Percentiles rank a stretch among this genome's conserved stretches.
Conservation (phyloP, 164 flowering plant species). For the Cinnamomum chago region DNA sequence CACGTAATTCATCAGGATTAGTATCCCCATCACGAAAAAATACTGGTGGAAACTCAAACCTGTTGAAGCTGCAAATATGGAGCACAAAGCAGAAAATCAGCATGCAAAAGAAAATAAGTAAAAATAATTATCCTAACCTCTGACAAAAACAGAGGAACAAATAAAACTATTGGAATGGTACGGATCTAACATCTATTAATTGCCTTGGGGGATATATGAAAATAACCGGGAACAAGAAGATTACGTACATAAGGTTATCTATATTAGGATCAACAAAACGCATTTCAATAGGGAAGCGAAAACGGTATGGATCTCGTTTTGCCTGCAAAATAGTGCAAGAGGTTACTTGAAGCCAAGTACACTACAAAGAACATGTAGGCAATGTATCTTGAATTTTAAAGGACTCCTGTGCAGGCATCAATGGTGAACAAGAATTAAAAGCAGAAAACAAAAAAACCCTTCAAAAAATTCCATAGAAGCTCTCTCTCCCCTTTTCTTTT, state of each 20-base stretch:
- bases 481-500: too few relatives aligned
- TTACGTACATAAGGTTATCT: conserved; percentile 85
- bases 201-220: neutral
- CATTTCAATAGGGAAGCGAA: conserved; percentile 92
- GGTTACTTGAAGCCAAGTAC: neutral
- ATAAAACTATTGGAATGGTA: neutral
- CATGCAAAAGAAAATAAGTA: conserved; percentile 4
- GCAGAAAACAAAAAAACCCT: too few relatives aligned
- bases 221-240: neutral
- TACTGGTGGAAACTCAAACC: conserved; percentile 92
- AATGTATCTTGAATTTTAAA: neutral
- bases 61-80: conserved; percentile 67
- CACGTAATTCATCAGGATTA: conserved; percentile 82
- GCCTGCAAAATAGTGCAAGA: conserved; percentile 60
- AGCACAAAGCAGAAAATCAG: conserved; percentile 8
- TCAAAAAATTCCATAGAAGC: too few relatives aligned
- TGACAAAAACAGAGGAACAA: neutral
- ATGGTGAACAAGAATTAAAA: too few relatives aligned
- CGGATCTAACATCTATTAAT: neutral
- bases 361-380: neutral
- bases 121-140: neutral
- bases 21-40: conserved; percentile 83
- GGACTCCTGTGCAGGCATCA: neutral
- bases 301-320: conserved; percentile 92
- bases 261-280: conserved; percentile 93